Evolutionary conservation across 2,329 filamentous ascomycete genomes (phyloP), one percentile per base, ranked within the genome.

Genomic region (Colletotrichum higginsianum): DNA sequence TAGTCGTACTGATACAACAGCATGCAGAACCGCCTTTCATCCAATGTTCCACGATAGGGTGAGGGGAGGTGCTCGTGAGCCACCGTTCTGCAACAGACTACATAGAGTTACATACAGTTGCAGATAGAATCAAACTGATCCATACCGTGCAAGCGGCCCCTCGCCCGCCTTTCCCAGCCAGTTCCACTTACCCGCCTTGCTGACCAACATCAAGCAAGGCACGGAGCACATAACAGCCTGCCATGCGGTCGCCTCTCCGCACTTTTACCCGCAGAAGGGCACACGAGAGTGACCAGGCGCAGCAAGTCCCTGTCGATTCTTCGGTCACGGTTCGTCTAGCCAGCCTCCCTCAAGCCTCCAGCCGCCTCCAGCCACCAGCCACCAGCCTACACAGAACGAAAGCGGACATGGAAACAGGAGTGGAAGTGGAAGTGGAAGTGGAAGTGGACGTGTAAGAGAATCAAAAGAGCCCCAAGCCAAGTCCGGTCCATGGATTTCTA

Each of bases 121-220:
- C 57, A 26, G 50, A 58, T 58, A 58, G 57, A 44, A 40, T 35
- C 46, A 15, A 35, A 57, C 35, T 38, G 35, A 38, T 35, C 35
- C 35, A 38, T 11, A 38, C 23, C n/a, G 16, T 55, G n/a, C 38
- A 21, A 46, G 21, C 56, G 56, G 40, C 58, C 49, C 30, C 30
- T 67, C 21, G 50, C 63, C 63, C 55, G 57, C 38, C 53, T 66
- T 66, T 38, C 44, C 46, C 23, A 46, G 38, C 30, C 23, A 46
- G 38, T 42, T 52, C 62, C 66, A 30, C 50, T 44, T 42, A 63
- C 35, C 52, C 57, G 49, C 50, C 21, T 53, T 53, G 64, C 68
- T 71, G 55, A 71, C 63, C 64, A 71, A 71, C 64, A 67, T 35
- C 68, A 62, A 58, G 64, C 68, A 67, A 58, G 64, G 52, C 68